Conservation (phyloP, 345 rosid species). For the Pelargonium nanum region DNA sequence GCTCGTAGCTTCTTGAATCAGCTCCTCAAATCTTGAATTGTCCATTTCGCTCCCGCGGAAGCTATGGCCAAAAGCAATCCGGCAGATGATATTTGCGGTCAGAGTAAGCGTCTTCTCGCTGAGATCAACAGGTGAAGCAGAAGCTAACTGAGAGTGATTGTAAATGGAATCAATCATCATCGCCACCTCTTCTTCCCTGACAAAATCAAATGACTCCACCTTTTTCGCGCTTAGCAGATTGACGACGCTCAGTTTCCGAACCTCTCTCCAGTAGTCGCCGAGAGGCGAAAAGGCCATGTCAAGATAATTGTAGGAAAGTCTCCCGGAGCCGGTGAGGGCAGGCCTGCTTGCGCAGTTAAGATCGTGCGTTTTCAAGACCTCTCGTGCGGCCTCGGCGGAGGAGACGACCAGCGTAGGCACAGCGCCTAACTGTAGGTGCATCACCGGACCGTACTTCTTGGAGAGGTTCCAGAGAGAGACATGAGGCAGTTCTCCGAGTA, state of each 20-base stretch:
- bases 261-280: conserved; percentile 21
- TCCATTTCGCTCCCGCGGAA: conserved; percentile 13
- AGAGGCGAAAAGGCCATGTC: conserved; percentile 25
- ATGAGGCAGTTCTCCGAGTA: conserved; percentile 5
- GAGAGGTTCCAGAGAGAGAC: conserved; percentile 8
- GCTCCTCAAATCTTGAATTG: conserved; percentile 13
- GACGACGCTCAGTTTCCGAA: conserved; percentile 14
- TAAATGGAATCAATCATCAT: conserved; percentile 12
- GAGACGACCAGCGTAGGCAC: conserved; percentile 8
- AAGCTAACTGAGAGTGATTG: not conserved
- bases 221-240: conserved; percentile 17
- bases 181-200: conserved; percentile 22
- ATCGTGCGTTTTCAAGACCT: conserved; percentile 19
- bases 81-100: conserved; percentile 7
- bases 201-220: conserved; percentile 11
- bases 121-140: conserved; percentile 9
- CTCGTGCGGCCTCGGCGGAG: conserved; percentile 15
- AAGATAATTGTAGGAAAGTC: conserved; percentile 12
- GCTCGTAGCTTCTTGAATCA: conserved; percentile 16
- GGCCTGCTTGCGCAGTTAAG: conserved; percentile 19
- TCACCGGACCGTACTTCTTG: conserved; percentile 13
- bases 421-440: conserved; percentile 14
- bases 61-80: conserved; percentile 12
- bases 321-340: conserved; percentile 6
- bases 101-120: conserved; percentile 6